phyloP scores from a whole-genome alignment of 2,329 filamentous ascomycete genomes.

The Fonsecaea pedrosoi region DNA sequence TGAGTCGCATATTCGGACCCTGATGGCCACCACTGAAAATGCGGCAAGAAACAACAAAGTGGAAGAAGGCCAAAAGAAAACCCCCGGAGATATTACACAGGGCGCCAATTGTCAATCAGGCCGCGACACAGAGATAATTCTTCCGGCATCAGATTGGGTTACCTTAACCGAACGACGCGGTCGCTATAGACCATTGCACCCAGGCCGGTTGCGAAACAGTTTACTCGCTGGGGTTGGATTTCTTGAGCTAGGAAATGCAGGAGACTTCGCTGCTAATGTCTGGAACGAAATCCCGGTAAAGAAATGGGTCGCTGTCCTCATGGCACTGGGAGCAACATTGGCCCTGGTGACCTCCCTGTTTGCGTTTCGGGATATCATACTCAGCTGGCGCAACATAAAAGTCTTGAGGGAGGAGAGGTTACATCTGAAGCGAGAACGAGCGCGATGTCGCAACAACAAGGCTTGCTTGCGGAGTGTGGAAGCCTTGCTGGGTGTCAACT shows the following conservation, averaged over 20 bases:
- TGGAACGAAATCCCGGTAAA: conserved; percentile 63
- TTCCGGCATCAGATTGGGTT: conserved; percentile 5
- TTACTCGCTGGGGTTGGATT: conserved; percentile 55
- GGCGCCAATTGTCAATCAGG: background rate
- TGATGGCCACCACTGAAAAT: background rate
- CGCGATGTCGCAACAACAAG: conserved; percentile 31
- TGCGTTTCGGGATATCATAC: conserved; percentile 53
- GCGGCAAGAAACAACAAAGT: background rate
- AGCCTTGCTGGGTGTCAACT: conserved; percentile 54
- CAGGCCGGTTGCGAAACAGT: conserved; percentile 39
- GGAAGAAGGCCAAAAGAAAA: background rate
- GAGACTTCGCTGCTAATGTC: conserved; percentile 65
- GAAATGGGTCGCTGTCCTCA: conserved; percentile 56
- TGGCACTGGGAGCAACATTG: conserved; percentile 60
- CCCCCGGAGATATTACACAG: background rate
- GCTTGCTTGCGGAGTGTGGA: conserved; percentile 42
- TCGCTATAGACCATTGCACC: background rate
- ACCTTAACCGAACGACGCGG: conserved; percentile 1
- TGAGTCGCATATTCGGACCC: background rate
- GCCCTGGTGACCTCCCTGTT: conserved; percentile 56
- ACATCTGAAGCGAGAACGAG: conserved; percentile 41
- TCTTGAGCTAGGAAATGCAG: conserved; percentile 63
- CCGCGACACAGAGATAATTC: background rate
- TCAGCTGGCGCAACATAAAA: conserved; percentile 56
- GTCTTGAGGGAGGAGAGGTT: conserved; percentile 54